Conservation (phyloP, 345 rosid genomes). For the Salix caprea region DNA sequence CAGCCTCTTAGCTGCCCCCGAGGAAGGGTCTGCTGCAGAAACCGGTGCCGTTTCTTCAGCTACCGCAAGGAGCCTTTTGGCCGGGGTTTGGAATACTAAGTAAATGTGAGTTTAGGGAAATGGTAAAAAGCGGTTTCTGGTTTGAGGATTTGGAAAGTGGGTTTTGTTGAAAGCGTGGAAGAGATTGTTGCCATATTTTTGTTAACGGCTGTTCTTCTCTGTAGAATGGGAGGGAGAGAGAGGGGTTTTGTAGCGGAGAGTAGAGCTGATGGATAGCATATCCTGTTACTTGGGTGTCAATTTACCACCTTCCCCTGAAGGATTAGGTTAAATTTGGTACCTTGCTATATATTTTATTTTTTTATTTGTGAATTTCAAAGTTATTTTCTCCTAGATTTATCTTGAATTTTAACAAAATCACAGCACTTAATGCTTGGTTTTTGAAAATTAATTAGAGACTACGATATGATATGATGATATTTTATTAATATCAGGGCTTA, state of each 20-base stretch:
- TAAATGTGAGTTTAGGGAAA: slow-evolving; percentile 1
- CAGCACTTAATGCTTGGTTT: too few species aligned
- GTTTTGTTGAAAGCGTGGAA: slow-evolving; percentile 14
- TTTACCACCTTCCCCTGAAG: too few species aligned
- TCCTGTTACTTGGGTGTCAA: too few species aligned
- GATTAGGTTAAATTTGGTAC: too few species aligned
- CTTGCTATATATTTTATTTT: too few species aligned
- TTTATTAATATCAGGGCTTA: too few species aligned
- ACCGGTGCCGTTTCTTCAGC: slow-evolving; percentile 42
- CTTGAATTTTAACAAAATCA: too few species aligned
- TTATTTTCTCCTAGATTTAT: too few species aligned
- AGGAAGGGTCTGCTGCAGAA: slow-evolving; percentile 32
- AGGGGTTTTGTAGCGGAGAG: neutral
- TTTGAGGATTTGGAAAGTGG: slow-evolving; percentile 18
- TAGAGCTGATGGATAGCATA: neutral
- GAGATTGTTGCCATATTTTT: slow-evolving; percentile 38
- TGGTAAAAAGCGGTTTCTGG: slow-evolving; percentile 5
- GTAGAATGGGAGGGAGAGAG: neutral
- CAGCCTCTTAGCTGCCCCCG: slow-evolving; percentile 54
- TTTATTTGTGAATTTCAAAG: too few species aligned
- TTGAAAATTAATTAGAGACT: too few species aligned
- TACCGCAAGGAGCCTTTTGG: slow-evolving; percentile 33
- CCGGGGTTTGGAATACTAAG: neutral
- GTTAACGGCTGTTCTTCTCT: neutral
- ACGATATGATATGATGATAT: too few species aligned